Percentiles rank a stretch among this genome's conserved stretches.
These are phyloP conservation scores for Lomentospora prolificans DNA, from an alignment of 2,329 filamentous ascomycete species.

Conservation along the genomic window DNA sequence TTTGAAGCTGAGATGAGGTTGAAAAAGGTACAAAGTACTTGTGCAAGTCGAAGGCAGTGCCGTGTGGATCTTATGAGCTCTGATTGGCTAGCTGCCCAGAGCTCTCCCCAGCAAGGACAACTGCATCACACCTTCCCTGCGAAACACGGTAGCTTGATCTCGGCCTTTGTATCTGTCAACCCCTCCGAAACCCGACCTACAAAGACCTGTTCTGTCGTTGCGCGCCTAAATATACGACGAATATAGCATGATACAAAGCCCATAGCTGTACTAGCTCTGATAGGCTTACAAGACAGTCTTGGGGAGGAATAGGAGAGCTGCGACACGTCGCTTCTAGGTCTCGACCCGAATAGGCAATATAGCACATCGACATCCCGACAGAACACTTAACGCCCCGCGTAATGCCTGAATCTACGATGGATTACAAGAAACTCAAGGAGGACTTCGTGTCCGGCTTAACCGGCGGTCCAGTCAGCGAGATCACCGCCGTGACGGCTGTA, in stretches of 20 bases:
- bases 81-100: not conserved
- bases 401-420: constrained; percentile 34
- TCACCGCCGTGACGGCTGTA: constrained; percentile 76
- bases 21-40: no score
- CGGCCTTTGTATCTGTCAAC: not conserved
- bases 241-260: no score
- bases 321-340: no score
- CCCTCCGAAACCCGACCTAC: no score
- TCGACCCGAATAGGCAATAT: no score
- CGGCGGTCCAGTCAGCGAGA: constrained; percentile 74
- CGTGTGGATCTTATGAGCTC: not conserved
- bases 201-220: no score
- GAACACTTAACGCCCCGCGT: constrained; percentile 11
- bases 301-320: no score
- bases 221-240: no score
- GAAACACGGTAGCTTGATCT: not conserved
- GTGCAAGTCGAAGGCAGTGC: no score
- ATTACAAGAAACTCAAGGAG: constrained; percentile 86
- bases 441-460: constrained; percentile 88
- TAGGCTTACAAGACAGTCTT: no score
- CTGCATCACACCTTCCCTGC: not conserved
- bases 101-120: not conserved
- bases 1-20: not conserved
- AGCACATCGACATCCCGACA: no score
- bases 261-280: no score